Evolutionary conservation across 257 asterid species (phyloP).

Genomic region (Ilex asprella): DNA sequence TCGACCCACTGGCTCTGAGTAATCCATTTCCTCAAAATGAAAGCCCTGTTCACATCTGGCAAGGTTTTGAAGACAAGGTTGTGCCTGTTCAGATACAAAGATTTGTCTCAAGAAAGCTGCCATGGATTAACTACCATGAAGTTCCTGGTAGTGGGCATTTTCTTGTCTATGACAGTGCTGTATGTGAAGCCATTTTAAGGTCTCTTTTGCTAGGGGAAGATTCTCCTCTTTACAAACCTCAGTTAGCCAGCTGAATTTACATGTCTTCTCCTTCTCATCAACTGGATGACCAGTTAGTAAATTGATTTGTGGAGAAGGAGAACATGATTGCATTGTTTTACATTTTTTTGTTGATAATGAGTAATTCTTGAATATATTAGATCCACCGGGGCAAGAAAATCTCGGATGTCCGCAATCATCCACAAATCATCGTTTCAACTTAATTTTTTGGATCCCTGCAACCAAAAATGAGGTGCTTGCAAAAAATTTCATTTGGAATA

Average conservation of each 20-base stretch:
- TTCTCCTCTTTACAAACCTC: conserved; percentile 53
- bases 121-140: conserved; percentile 91
- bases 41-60: conserved; percentile 40
- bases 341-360: no score
- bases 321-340: no score
- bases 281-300: conserved; percentile 35
- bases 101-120: conserved; percentile 48
- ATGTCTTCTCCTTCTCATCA: conserved; percentile 21
- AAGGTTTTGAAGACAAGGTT: conserved; percentile 45
- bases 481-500: no score
- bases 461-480: no score
- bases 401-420: no score
- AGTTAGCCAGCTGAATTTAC: conserved; percentile 11
- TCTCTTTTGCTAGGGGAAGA: conserved; percentile 82
- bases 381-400: no score
- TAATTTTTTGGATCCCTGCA: no score
- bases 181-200: conserved; percentile 84
- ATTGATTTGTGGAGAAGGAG: conserved; percentile 16
- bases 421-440: no score
- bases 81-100: conserved; percentile 63
- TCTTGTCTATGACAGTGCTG: conserved; percentile 70
- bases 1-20: conserved; percentile 64
- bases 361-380: no score
- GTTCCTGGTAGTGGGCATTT: conserved; percentile 86
- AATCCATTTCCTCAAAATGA: conserved; percentile 41